Conservation (phyloP, 148 eudicot genomes). For the Chenopodium berlandieri region DNA sequence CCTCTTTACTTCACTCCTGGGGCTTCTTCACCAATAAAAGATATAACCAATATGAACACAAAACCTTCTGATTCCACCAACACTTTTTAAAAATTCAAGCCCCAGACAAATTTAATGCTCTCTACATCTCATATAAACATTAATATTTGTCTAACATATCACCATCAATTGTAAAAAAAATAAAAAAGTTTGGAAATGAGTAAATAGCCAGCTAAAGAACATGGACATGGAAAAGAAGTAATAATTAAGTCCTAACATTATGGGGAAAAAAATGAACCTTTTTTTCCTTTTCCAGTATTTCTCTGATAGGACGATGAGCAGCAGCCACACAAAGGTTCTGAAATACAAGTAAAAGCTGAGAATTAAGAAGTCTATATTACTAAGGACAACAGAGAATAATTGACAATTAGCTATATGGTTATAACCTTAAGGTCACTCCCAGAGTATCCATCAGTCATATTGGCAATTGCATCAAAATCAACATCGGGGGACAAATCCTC, state of each 20-base stretch:
- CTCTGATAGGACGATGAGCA: constrained; percentile 97
- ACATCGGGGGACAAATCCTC: constrained; percentile 82
- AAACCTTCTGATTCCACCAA: not conserved
- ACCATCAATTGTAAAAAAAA: not conserved
- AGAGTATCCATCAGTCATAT: constrained; percentile 93
- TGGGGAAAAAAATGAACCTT: constrained; percentile 42
- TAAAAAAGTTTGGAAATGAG: not conserved
- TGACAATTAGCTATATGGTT: constrained; percentile 3
- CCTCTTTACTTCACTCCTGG: not conserved
- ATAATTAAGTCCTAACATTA: too few species aligned
- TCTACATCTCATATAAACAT: not conserved
- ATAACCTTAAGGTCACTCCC: constrained; percentile 97
- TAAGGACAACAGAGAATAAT: constrained; percentile 1
- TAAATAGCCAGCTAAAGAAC: not conserved
- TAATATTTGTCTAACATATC: not conserved
- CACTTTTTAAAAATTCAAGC: not conserved
- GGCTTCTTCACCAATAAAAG: not conserved
- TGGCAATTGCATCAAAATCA: constrained; percentile 82
- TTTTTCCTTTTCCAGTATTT: constrained; percentile 83
- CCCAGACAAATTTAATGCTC: not conserved
- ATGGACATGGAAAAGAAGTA: not conserved
- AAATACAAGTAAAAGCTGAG: constrained; percentile 19
- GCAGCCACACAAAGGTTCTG: constrained; percentile 96
- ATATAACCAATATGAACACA: too few species aligned
- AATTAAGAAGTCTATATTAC: constrained; percentile 9